These are phyloP conservation scores for Phytophthora tentaculata DNA, from an alignment of 352 stramenopile species.

Conservation along the genomic window DNA sequence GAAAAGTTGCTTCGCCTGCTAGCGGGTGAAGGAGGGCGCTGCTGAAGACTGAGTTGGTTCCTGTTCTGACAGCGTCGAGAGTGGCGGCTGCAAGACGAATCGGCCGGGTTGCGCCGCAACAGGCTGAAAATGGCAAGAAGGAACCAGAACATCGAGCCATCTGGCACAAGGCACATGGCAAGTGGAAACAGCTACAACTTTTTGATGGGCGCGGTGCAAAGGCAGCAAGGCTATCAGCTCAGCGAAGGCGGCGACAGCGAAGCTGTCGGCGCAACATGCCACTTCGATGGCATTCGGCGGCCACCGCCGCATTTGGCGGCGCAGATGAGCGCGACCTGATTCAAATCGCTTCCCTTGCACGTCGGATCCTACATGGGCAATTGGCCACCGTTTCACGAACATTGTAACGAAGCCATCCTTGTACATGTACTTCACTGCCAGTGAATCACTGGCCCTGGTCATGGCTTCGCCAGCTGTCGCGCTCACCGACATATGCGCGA, in stretches of 20 bases:
- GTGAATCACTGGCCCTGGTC: background rate
- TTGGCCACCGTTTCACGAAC: no score
- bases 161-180: slow-evolving; percentile 22
- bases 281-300: background rate
- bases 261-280: background rate
- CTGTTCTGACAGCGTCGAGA: slow-evolving; percentile 1
- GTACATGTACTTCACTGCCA: no score
- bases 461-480: slow-evolving; percentile 20
- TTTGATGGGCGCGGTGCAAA: slow-evolving; percentile 10
- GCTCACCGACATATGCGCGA: slow-evolving; percentile 7
- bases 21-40: background rate
- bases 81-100: background rate
- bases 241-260: background rate
- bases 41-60: background rate
- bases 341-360: slow-evolving; percentile 3
- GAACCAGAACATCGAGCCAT: slow-evolving; percentile 16
- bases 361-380: background rate
- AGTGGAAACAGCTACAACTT: slow-evolving; percentile 1
- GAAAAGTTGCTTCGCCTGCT: background rate
- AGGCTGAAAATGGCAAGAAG: slow-evolving; percentile 3
- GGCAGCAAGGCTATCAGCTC: slow-evolving; percentile 3
- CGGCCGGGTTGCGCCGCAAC: background rate
- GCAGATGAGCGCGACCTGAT: background rate
- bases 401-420: no score
- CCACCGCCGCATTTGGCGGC: background rate